Evolutionary conservation across 139 green algal genomes (phyloP).

Genomic region (Chlorella sp.): DNA sequence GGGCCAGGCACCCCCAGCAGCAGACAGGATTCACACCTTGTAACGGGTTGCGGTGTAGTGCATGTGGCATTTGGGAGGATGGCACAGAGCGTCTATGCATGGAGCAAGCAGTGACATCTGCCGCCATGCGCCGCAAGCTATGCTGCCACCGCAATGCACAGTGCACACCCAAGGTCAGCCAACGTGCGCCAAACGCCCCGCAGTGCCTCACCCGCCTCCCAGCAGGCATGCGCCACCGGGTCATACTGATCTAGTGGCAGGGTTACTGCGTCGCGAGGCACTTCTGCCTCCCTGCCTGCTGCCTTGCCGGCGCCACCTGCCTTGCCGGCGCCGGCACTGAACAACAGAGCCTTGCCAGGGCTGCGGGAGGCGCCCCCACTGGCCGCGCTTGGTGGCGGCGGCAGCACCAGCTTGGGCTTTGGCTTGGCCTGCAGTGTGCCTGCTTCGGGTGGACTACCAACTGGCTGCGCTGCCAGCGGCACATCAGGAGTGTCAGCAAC

Average conservation of each 20-base stretch:
- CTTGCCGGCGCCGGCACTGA: not conserved
- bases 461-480: not conserved
- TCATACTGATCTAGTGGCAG: constrained; percentile 51
- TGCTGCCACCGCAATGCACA: no score
- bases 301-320: not conserved
- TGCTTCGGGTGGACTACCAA: not conserved
- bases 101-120: no score
- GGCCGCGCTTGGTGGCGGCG: not conserved
- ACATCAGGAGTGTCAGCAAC: constrained; percentile 8
- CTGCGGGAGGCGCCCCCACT: not conserved
- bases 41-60: no score
- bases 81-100: no score
- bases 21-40: no score
- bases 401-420: constrained; percentile 27
- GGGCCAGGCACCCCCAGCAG: no score
- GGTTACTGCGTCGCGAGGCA: constrained; percentile 32
- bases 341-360: not conserved
- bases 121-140: no score
- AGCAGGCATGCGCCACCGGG: constrained; percentile 67
- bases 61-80: no score
- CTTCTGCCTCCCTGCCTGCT: constrained; percentile 1
- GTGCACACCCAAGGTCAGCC: no score
- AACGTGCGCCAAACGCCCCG: no score
- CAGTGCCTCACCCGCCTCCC: constrained; percentile 34
- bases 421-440: not conserved